Evolutionary conservation across 257 asterid genomes (phyloP), one percentile per base, ranked within the genome.

Genomic region (Solanum virginianum): DNA sequence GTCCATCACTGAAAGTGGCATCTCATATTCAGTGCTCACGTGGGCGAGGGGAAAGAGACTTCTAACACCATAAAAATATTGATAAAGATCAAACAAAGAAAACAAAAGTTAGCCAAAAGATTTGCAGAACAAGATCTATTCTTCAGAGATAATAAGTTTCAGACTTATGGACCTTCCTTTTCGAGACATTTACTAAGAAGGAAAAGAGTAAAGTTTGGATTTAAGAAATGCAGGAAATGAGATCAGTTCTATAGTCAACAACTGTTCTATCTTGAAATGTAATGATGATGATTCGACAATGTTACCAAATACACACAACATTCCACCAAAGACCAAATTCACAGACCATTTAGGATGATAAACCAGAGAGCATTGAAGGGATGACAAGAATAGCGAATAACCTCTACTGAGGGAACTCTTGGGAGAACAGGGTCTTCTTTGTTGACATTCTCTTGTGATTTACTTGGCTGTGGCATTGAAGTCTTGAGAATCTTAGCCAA

Each of bases 401-500:
- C 98, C 93, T 90, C 89, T 4, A 89, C 7, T 71, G 88, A 66
- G 6, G 90, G 81, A 77, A 84, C 85, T 63, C 57, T 81, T 6
- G 57, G 89, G 36, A 75, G 32, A 32, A 69, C 55, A 22, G 83
- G 29, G 53, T 9, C 84, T 59, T 88, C 88, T 86, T 88, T 29
- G 77, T 65, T 90, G 63, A 69, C 62, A 39, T 1, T 86, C 84
- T 88, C 90, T 7, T 83, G 87, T 24, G 94, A 77, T 80, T 86
- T 91, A 86, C 71, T 87, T 54, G 94, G 65, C n/a, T 92, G 83
- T 56, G 88, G 65, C 11, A 88, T 70, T 84, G 91, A 54, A 7
- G 86, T 85, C 4, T 87, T 92, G 11, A 90, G 90, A 85, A 89
- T 92, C 89, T 94, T 92, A 8, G 95, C 91, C 84, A 95, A 82